Conservation (phyloP, 2,329 filamentous ascomycete species). For the Paraphaeosphaeria sporulosa region DNA sequence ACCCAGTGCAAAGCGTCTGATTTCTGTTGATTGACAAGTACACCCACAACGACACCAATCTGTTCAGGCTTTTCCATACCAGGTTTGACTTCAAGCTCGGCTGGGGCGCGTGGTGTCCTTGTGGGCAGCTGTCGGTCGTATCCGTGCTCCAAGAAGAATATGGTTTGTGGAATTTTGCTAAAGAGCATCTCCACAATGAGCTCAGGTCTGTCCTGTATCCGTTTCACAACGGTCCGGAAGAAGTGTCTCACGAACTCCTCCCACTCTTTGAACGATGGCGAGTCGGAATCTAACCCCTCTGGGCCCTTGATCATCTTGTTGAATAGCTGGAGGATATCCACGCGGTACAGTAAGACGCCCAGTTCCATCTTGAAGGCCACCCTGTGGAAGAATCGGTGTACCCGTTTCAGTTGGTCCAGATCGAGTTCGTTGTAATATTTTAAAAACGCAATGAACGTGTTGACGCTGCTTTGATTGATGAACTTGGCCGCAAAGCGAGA, state of each 20-base stretch:
- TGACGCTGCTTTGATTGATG: constrained; percentile 81
- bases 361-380: constrained; percentile 95
- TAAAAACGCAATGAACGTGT: constrained; percentile 85
- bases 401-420: constrained; percentile 82
- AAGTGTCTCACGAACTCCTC: constrained; percentile 87
- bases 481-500: constrained; percentile 82
- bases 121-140: constrained; percentile 79
- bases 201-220: constrained; percentile 84
- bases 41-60: constrained; percentile 80
- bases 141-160: constrained; percentile 89
- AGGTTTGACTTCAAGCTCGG: constrained; percentile 83
- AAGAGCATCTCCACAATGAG: constrained; percentile 92
- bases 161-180: constrained; percentile 83
- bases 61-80: constrained; percentile 71
- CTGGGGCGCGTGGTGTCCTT: constrained; percentile 72
- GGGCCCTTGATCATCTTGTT: constrained; percentile 93
- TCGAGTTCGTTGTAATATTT: constrained; percentile 82
- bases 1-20: constrained; percentile 82
- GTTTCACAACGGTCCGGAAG: constrained; percentile 80
- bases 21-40: constrained; percentile 81
- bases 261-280: constrained; percentile 83
- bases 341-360: constrained; percentile 84
- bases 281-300: constrained; percentile 72
- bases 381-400: constrained; percentile 92
- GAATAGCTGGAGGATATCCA: constrained; percentile 89